Conservation (phyloP, 139 green algal species). For the Raphidocelis subcapitata region DNA sequence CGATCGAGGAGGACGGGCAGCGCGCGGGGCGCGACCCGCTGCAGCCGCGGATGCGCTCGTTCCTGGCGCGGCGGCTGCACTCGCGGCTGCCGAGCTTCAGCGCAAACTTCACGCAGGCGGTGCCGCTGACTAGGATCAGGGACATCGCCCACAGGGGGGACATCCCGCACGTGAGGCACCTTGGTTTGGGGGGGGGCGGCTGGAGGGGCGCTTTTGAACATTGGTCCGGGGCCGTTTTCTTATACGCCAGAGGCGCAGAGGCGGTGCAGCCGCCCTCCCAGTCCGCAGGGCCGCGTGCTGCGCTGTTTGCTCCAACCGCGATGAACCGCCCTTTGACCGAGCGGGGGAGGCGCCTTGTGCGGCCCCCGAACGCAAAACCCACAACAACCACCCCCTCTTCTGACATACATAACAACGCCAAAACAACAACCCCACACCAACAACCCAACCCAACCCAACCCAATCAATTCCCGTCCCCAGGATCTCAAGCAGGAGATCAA, state of each 20-base stretch:
- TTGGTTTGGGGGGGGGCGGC: neutral
- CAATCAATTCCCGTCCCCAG: constrained; percentile 27
- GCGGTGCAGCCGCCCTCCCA: no score
- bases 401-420: no score
- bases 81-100: constrained; percentile 89
- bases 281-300: no score
- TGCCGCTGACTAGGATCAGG: constrained; percentile 94
- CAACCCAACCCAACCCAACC: neutral
- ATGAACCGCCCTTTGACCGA: no score
- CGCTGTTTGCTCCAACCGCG: no score
- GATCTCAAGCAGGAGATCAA: constrained; percentile 97
- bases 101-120: constrained; percentile 79
- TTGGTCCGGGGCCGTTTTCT: no score
- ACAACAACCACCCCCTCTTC: no score
- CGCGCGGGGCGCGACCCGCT: neutral
- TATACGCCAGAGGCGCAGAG: no score
- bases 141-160: constrained; percentile 92
- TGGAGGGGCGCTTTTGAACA: neutral
- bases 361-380: no score
- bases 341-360: no score
- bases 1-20: constrained; percentile 41
- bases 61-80: constrained; percentile 72
- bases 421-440: neutral
- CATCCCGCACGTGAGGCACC: constrained; percentile 19
- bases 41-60: constrained; percentile 2